These are phyloP conservation scores for Fusarium cicatricum DNA, from an alignment of 2,329 filamentous ascomycete genomes.

Conservation along the genomic window DNA sequence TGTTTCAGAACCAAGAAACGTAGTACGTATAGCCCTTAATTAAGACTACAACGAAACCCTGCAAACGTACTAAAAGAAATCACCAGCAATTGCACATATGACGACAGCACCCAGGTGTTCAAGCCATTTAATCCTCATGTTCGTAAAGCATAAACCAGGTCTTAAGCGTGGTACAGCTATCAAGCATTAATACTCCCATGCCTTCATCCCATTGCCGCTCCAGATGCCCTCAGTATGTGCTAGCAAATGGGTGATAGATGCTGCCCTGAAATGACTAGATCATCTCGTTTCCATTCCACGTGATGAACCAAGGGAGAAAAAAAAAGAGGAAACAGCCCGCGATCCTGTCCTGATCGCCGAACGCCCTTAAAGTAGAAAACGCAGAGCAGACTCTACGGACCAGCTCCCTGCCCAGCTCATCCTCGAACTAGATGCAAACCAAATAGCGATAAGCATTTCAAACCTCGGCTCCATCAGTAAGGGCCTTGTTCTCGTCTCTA, in stretches of 20 bases:
- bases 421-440: too few relatives aligned
- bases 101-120: too few relatives aligned
- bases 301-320: neutral
- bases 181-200: conserved; percentile 6
- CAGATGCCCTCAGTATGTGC: neutral
- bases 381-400: neutral
- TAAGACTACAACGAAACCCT: too few relatives aligned
- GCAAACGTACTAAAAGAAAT: too few relatives aligned
- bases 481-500: conserved; percentile 46
- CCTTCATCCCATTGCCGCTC: neutral
- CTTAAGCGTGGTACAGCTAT: neutral
- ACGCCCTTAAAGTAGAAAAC: conserved; percentile 10
- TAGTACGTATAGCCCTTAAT: too few relatives aligned
- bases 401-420: neutral
- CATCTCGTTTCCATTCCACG: conserved; percentile 1
- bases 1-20: neutral
- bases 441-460: neutral
- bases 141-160: neutral
- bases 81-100: too few relatives aligned
- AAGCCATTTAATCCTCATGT: too few relatives aligned
- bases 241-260: neutral
- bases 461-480: conserved; percentile 23
- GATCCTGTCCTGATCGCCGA: conserved; percentile 7
- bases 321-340: conserved; percentile 1
- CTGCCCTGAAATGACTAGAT: neutral